Conservation (phyloP, 2,329 filamentous ascomycete genomes). For the Fusarium nodosum region DNA sequence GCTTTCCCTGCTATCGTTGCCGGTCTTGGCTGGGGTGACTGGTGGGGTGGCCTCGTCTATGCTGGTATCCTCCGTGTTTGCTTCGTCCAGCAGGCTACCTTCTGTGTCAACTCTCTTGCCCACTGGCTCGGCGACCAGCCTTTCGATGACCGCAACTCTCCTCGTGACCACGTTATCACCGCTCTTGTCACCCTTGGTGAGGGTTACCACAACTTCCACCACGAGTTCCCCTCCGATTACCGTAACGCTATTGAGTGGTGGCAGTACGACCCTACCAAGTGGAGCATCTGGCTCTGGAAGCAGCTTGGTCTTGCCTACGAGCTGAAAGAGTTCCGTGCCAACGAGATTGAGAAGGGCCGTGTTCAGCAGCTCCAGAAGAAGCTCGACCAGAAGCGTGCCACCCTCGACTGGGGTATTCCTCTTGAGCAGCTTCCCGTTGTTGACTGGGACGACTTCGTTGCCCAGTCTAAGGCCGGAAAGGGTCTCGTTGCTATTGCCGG, state of each 20-base stretch:
- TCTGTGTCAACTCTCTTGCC: slow-evolving; percentile 91
- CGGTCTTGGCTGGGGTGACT: slow-evolving; percentile 85
- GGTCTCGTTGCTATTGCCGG: slow-evolving; percentile 83
- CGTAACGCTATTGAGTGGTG: slow-evolving; percentile 92
- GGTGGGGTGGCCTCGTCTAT: slow-evolving; percentile 85
- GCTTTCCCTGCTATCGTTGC: slow-evolving; percentile 81
- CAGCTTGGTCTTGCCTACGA: slow-evolving; percentile 86
- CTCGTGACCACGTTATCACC: slow-evolving; percentile 88
- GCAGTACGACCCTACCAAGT: slow-evolving; percentile 94
- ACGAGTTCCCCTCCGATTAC: slow-evolving; percentile 94
- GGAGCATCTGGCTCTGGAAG: slow-evolving; percentile 89
- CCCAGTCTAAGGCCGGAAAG: slow-evolving; percentile 80
- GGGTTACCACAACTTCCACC: slow-evolving; percentile 96
- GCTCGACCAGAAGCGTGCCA: slow-evolving; percentile 86
- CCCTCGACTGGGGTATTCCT: slow-evolving; percentile 87
- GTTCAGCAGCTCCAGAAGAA: slow-evolving; percentile 93
- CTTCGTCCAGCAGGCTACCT: slow-evolving; percentile 92
- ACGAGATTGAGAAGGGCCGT: slow-evolving; percentile 93
- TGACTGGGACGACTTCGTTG: slow-evolving; percentile 87
- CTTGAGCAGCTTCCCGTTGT: slow-evolving; percentile 88
- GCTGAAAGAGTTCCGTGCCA: slow-evolving; percentile 90
- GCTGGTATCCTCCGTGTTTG: slow-evolving; percentile 88
- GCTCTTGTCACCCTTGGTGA: slow-evolving; percentile 87
- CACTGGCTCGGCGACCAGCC: slow-evolving; percentile 94
- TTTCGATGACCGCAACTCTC: slow-evolving; percentile 92